Base-by-base conservation (phyloP, 208 protist species). In the Leishmania major region DNA sequence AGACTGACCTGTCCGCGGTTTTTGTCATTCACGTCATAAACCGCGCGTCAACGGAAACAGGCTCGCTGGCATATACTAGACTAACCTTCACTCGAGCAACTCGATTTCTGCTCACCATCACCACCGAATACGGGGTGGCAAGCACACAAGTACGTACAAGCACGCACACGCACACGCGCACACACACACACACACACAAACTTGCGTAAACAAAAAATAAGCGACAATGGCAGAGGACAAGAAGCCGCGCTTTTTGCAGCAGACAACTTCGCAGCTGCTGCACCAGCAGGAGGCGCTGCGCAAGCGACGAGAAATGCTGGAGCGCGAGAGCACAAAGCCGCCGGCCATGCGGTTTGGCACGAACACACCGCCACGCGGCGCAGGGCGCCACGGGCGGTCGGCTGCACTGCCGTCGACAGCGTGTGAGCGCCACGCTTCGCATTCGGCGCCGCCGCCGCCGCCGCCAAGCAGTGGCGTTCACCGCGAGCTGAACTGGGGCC, bases 241-340 rank as follows among this genome's bases (percentile, higher is more conserved):
- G 53, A 64, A 67, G 13, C 89, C 84, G 13, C 83, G 87, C 17
- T 96, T 93, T 67, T 81, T 95, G 55, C 69, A 89, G 85, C 84
- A 93, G 83, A 96, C 93, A 13, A 88, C 81, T n/a, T 95, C 93
- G 62, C 92, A 94, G 85, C 87, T 93, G 64, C 84, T 89, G 53
- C 91, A 93, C 51, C 81, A 91, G 64, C 87, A 92, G 59, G 92
- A 95, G 71, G 86, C 82, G n/a, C 87, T 96, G 53, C 89, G 90
- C 37, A 88, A 87, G 17, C 87, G 91, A 3, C 89, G 84, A 3
- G 84, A 94, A 78, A 81, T 95, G 78, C 76, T 93, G 22, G 85
- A 91, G 73, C 77, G 84, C 3, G 92, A 92, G 66, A 83, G 79
- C 43, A 78, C 66, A 7, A 88, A 89, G 70, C 91, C 84, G 15